Conservation (phyloP, 495 filamentous ascomycete species). For the Schizothecium vesticola region DNA sequence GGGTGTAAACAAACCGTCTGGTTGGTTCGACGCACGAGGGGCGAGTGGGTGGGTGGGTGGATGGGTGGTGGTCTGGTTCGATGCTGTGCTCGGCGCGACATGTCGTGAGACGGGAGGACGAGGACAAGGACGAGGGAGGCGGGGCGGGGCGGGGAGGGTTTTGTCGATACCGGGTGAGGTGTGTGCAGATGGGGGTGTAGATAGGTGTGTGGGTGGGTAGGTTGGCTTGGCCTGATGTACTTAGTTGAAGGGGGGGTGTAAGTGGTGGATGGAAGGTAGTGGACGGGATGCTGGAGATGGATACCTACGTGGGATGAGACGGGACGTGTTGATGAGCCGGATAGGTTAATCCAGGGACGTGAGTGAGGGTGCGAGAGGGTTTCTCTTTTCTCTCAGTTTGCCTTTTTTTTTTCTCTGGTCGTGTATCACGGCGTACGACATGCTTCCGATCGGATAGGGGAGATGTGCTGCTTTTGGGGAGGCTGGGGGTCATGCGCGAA, state of each 20-base stretch:
- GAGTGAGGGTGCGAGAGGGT: background rate
- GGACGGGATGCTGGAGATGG: too few relatives aligned
- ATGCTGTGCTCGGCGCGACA: background rate
- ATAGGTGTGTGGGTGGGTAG: background rate
- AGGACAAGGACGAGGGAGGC: background rate
- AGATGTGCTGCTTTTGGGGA: background rate
- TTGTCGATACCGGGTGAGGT: background rate
- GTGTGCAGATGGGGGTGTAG: background rate
- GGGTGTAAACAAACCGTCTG: background rate
- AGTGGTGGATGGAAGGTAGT: background rate
- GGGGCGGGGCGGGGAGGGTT: background rate
- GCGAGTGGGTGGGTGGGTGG: background rate
- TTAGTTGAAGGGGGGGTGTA: background rate
- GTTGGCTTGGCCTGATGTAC: background rate
- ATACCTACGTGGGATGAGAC: too few relatives aligned
- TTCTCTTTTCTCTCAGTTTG: background rate
- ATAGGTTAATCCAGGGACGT: background rate
- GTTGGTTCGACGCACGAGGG: background rate
- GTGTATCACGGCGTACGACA: background rate
- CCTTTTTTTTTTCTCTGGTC: background rate
- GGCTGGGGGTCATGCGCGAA: background rate
- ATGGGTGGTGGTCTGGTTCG: too few relatives aligned
- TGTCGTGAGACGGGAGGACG: background rate
- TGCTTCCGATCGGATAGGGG: background rate
- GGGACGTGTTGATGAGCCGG: too few relatives aligned